Evolutionary conservation across 768 basidiomycete species (phyloP), one percentile per base, ranked within the genome.

Genomic region (Lenzites betulinus): DNA sequence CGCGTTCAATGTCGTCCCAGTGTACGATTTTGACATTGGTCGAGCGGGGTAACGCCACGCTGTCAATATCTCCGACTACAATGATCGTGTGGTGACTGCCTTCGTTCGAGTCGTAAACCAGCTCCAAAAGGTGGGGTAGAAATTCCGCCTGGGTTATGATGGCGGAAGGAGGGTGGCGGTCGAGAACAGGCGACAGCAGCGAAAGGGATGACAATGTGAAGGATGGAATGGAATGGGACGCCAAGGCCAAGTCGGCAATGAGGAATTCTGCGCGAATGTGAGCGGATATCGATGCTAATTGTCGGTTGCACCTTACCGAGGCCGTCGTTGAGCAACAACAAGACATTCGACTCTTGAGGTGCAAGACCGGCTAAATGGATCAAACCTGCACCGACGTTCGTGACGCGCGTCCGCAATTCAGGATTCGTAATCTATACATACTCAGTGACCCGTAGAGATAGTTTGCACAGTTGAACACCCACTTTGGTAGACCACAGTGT

Each of bases 401-500:
- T 78, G n/a, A 85, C 80, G 44, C 90, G 86, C 66, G 87, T 85
- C 74, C 85, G 83, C 9, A 95, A 77, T 53, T 83, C 77, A 23
- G 80, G 75, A 65, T 93, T 94, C 47, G 88, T 89, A 64, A 93
- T 87, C 92, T 93, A 33, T 46, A 13, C 44, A 36, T 49, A 60
- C 20, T 42, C 23, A 3, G 33, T 22, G 51, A n/a, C n/a, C n/a
- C n/a, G 22, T 36, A 46, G 35, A 20, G 26, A 44, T 44, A n/a
- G 22, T 33, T 28, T 35, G 11, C 12, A 18, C 20, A 22, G 36
- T 36, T 7, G 16, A 11, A 46, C 23, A 46, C 54, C 41, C 55
- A 91, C 92, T 75, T 87, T 87, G 46, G 86, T 88, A 0, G 85
- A 84, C 92, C 92, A 94, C 13, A 94, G 79, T 0, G 88, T 90